These are phyloP conservation scores for Russula lepida DNA, from an alignment of 768 basidiomycete genomes.

Conservation along the genomic window DNA sequence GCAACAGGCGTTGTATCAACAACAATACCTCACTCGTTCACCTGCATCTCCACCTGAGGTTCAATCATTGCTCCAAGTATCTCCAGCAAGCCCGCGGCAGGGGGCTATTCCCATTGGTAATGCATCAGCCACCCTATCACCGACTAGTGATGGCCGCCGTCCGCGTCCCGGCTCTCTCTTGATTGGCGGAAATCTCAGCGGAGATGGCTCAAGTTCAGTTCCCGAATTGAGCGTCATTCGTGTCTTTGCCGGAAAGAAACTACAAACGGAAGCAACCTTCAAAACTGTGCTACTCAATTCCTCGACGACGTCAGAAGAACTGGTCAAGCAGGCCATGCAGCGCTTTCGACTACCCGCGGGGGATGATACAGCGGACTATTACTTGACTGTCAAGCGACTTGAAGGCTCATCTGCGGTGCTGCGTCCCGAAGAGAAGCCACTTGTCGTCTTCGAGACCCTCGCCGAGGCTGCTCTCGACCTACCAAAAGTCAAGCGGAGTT, in stretches of 20 bases:
- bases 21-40: slow-evolving; percentile 79
- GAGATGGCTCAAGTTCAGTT: slow-evolving; percentile 53
- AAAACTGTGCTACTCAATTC: slow-evolving; percentile 93
- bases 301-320: slow-evolving; percentile 73
- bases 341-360: slow-evolving; percentile 75
- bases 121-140: slow-evolving; percentile 34
- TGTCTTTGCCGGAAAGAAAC: slow-evolving; percentile 84
- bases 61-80: slow-evolving; percentile 65
- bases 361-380: slow-evolving; percentile 59
- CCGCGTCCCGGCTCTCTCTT: slow-evolving; percentile 75
- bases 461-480: slow-evolving; percentile 72
- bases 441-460: slow-evolving; percentile 83
- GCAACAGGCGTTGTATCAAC: slow-evolving; percentile 76
- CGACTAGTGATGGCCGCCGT: slow-evolving; percentile 37
- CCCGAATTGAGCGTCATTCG: slow-evolving; percentile 91
- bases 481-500: slow-evolving; percentile 87
- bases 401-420: slow-evolving; percentile 78
- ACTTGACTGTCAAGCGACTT: slow-evolving; percentile 87
- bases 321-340: slow-evolving; percentile 88
- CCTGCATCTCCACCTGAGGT: slow-evolving; percentile 71
- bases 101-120: slow-evolving; percentile 33
- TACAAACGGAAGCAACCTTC: slow-evolving; percentile 95
- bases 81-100: slow-evolving; percentile 64
- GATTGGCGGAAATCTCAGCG: slow-evolving; percentile 49
- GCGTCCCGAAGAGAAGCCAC: slow-evolving; percentile 64